Evolutionary conservation across 1,139 yeast genomes (phyloP), one percentile per base, ranked within the genome.

Genomic region (Nakaseomyces nivariensis): DNA sequence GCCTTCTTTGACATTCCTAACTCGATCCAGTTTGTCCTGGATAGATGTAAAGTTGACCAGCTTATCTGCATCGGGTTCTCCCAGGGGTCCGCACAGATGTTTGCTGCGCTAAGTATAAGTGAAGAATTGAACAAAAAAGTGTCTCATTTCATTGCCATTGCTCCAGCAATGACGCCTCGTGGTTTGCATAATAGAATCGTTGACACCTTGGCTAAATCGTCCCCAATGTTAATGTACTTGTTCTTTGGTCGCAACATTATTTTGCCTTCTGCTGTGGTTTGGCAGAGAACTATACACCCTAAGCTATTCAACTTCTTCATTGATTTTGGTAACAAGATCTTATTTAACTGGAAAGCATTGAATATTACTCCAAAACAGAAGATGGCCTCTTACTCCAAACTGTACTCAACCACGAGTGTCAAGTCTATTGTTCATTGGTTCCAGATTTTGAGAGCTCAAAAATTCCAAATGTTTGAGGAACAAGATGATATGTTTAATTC

Each of bases 351-450:
- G 97, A 74, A 72, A 49, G 77, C 90, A 11, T 47, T 58, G 5
- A 86, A 90, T 66, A 90, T 90, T 56, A 69, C 80, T 32, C 73
- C 76, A 54, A 70, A 79, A 47, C 96, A 89, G 66, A 89, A 89
- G 62, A 68, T 82, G 49, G 77, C 86, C 32, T 77, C 88, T 37
- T 90, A 86, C 66, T 80, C 87, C 26, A 96, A 90, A 66, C 71
- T 90, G 49, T 90, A 89, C 68, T 85, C 95, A 1, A 85, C 95
- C 27, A 88, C 97, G 0, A 82, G 94, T 4, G 97, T 89, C 44
- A 90, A 90, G 67, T 80, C 87, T 26, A 92, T 88, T 46, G 97
- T 89, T 36, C 97, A 90, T 68, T 90, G 97, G 97, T 90, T 90
- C 65, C 97, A 90, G 68, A 88, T 90, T 51, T 85, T 90, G 55